These are phyloP conservation scores for Amylocystis lapponica DNA, from an alignment of 768 basidiomycete genomes.

Conservation along the genomic window DNA sequence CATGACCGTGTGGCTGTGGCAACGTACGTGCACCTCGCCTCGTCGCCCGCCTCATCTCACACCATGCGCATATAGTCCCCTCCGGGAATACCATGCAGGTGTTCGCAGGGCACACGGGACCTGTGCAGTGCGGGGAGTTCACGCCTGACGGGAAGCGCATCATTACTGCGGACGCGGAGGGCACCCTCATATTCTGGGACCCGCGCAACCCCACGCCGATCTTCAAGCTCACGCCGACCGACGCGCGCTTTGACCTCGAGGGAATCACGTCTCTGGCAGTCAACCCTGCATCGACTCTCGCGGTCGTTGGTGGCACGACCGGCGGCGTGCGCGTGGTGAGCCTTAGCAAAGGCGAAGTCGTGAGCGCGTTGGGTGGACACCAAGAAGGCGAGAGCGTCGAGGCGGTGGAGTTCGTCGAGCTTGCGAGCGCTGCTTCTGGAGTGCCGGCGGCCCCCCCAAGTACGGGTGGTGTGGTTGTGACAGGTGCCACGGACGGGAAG, in stretches of 20 bases:
- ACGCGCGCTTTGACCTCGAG: constrained; percentile 72
- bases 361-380: constrained; percentile 77
- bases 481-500: constrained; percentile 91
- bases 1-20: constrained; percentile 95
- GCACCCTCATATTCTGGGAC: constrained; percentile 86
- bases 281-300: constrained; percentile 84
- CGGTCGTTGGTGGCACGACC: constrained; percentile 80
- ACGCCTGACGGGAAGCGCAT: constrained; percentile 93
- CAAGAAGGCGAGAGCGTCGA: constrained; percentile 86
- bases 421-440: constrained; percentile 50
- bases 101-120: constrained; percentile 82
- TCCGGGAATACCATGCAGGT: constrained; percentile 95
- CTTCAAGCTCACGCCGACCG: constrained; percentile 69
- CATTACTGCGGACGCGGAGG: constrained; percentile 79
- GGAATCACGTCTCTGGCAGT: constrained; percentile 85
- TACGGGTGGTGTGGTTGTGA: constrained; percentile 60
- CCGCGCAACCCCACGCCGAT: constrained; percentile 71
- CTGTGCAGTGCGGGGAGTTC: constrained; percentile 85
- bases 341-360: constrained; percentile 79
- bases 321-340: constrained; percentile 88
- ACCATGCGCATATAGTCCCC: constrained; percentile 55
- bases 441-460: constrained; percentile 41
- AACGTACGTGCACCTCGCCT: constrained; percentile 51
- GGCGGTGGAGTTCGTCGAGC: constrained; percentile 76
- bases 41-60: not conserved